Evolutionary conservation across 1,139 yeast species (phyloP), one percentile per base, ranked within the genome.

Genomic region (Sugiyamaella xylanicola): DNA sequence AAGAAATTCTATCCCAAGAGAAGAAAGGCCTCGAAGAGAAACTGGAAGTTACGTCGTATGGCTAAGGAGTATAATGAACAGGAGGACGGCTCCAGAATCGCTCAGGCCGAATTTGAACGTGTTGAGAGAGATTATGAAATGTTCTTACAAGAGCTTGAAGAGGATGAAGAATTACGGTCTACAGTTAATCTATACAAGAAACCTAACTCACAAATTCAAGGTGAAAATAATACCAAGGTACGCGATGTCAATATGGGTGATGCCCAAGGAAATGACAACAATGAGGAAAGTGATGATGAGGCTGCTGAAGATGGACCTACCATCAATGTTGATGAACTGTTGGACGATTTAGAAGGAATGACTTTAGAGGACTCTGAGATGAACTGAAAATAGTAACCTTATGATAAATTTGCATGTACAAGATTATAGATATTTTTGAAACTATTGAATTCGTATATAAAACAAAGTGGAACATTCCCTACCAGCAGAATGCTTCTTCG

Each of bases 21-120:
- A 77, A 80, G 83, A 52, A 83, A 82, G 76, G 58, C 59, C 57
- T 85, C 84, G 74, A 83, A 85, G 78, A 84, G 96, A 80, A 80
- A 81, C 72, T 91, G 98, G 97, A 90, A 88, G 76, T 84, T 93
- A 74, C 89, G 89, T 85, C 87, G 99, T 80, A 92, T 95, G 97
- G 98, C 98, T 47, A 88, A 81, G 70, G 99, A 95, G 75, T 95
- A 92, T 73, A 83, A 83, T 56, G 96, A 95, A 55, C 62, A 58
- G 17, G 65, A 42, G 21, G 77, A 45, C 17, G 56, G 45, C 3
- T 36, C 52, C 3, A 44, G 46, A 32, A 86, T 83, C 66, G 92
- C 92, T 59, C 86, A 83, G 75, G 93, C 87, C 73, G 97, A 91
- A 62, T 86, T 84, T 68, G 98, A 90, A 71, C 82, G 89, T 68